phyloP scores from a whole-genome alignment of 768 basidiomycete species.

The Amyloporia xantha region DNA sequence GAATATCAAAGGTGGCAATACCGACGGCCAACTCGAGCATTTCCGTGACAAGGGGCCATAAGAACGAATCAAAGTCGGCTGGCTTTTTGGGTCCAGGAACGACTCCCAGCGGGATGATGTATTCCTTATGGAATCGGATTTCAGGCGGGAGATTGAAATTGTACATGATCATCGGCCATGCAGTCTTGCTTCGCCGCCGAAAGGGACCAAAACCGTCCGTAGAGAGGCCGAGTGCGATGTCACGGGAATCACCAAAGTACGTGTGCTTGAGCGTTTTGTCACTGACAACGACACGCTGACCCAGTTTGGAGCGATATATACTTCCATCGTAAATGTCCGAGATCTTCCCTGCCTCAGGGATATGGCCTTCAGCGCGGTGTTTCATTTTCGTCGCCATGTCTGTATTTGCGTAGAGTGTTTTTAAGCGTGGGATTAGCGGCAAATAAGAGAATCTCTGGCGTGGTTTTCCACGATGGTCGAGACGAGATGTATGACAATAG shows the following conservation, averaged over 20 bases:
- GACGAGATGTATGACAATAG: too few relatives aligned
- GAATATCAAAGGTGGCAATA: slow-evolving; percentile 11
- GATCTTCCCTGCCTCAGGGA: slow-evolving; percentile 14
- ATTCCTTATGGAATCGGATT: slow-evolving; percentile 11
- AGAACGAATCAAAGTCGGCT: slow-evolving; percentile 21
- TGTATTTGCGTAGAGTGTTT: too few relatives aligned
- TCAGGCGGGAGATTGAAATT: slow-evolving; percentile 30
- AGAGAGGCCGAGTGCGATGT: slow-evolving; percentile 37
- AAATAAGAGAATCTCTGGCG: too few relatives aligned
- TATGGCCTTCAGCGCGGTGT: slow-evolving; percentile 11
- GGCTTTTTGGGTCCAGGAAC: slow-evolving; percentile 19
- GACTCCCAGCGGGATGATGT: slow-evolving; percentile 17
- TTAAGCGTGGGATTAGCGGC: too few relatives aligned
- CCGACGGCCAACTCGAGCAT: slow-evolving; percentile 18
- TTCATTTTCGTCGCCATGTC: slow-evolving; percentile 4
- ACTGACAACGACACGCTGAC: slow-evolving; percentile 22
- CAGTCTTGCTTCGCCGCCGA: slow-evolving; percentile 25
- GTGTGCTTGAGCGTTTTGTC: slow-evolving; percentile 17
- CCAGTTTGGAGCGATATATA: slow-evolving; percentile 23
- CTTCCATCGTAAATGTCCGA: slow-evolving; percentile 32
- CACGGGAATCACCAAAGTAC: slow-evolving; percentile 32
- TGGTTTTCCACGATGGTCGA: too few relatives aligned
- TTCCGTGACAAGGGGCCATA: slow-evolving; percentile 23
- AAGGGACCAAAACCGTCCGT: slow-evolving; percentile 39
- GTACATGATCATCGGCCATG: slow-evolving; percentile 36